Evolutionary conservation across 2,329 filamentous ascomycete species (phyloP), one percentile per base, ranked within the genome.

Genomic region (Purpureocillium lavendulum): DNA sequence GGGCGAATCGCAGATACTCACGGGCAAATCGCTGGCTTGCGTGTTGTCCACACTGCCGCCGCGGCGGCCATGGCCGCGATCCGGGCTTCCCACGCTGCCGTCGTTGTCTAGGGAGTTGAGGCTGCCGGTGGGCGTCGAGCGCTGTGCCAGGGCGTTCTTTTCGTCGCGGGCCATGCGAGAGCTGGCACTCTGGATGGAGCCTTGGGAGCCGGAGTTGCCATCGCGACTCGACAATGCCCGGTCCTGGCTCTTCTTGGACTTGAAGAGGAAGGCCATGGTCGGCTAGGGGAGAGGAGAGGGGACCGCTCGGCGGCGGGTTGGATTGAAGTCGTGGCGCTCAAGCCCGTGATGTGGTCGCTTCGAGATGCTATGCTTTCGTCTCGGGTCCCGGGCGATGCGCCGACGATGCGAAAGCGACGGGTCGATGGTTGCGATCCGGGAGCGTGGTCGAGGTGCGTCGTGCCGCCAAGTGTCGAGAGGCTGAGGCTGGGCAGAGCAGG

Each of bases 201-300:
- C 67, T 54, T 69, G 69, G 7, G 70, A 67, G 38, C 60, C 61
- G 18, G 64, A 54, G 44, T 62, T 65, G 38, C 69, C 73, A 54
- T 79, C 75, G 56, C 75, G 73, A 56, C 67, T 73, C 39, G 69
- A 64, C 49, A 74, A 58, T 41, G 65, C 66, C 56, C 79, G 75
- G 52, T 82, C 78, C 60, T 83, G 80, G 56, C 77, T 74, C 64
- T 86, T 87, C 66, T 87, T 88, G 41, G 81, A 85, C 62, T 87
- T 87, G 70, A 88, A 88, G 45, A 88, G 73, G 62, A 88, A 88
- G 49, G 84, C 80, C 84, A 88, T 88, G 62, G 61, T 70, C 61
- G 55, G 53, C 63, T 56, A 59, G 52, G 54, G 57, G 21, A 10
- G 21, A 26, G 21, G 10, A 10, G 10, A 10, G 21, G 10, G 21